Conservation (phyloP, 2,329 filamentous ascomycete genomes). For the Myriosclerotinia curreyana region DNA sequence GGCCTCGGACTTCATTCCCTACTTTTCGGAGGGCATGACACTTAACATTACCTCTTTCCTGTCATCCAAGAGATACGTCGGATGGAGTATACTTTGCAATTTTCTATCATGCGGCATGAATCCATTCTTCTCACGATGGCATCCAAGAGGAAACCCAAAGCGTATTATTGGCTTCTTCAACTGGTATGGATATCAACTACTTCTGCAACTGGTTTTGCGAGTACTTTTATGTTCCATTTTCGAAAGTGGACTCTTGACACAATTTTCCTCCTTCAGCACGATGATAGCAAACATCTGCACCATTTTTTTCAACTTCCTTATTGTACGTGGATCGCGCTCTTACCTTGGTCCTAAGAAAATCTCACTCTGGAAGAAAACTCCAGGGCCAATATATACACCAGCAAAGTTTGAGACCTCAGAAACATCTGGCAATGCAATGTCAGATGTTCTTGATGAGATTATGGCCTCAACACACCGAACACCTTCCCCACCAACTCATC, state of each 20-base stretch:
- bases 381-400: constrained; percentile 30
- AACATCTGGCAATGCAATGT: constrained; percentile 45
- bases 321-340: constrained; percentile 22
- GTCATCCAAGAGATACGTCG: constrained; percentile 31
- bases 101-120: constrained; percentile 65
- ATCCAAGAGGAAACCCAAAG: constrained; percentile 48
- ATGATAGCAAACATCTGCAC: constrained; percentile 52
- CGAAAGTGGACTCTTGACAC: constrained; percentile 27
- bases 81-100: constrained; percentile 49
- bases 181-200: constrained; percentile 64
- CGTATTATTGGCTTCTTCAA: constrained; percentile 59
- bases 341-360: constrained; percentile 41
- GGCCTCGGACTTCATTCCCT: neutral
- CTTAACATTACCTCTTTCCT: constrained; percentile 9
- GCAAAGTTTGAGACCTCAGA: constrained; percentile 28
- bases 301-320: constrained; percentile 44
- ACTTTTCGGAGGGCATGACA: neutral
- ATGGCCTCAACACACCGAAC: neutral
- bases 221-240: constrained; percentile 44
- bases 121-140: constrained; percentile 53
- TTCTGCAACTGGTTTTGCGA: constrained; percentile 54
- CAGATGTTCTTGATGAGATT: constrained; percentile 39
- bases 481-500: constrained; percentile 8
- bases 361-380: constrained; percentile 48
- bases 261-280: constrained; percentile 25